Evolutionary conservation across 2,329 filamentous ascomycete genomes (phyloP), one percentile per base, ranked within the genome.

Genomic region (Coniella lustricola): DNA sequence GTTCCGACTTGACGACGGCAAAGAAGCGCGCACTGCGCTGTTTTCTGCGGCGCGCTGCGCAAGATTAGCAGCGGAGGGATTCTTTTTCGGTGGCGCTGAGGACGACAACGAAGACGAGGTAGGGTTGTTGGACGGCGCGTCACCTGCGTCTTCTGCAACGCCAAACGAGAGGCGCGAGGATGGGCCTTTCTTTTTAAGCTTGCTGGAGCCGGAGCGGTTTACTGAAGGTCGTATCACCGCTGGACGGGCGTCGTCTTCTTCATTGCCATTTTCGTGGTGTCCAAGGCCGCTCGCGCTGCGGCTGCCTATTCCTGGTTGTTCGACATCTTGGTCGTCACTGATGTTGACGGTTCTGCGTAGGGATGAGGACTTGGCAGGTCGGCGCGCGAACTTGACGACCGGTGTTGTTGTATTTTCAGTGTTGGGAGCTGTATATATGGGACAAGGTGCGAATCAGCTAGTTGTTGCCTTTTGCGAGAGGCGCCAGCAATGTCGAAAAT

Each of bases 141-240:
- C 72, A 50, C 75, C 74, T 16, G 73, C 72, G 9, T 75, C 75
- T 41, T 76, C 73, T 22, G 72, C 72, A 0, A 79, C 77, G 0
- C 84, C 87, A 62, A 95, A 94, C 0, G 89, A 94, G 18, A 94
- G 73, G 7, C 85, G 80, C 3, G 87, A 75, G 14, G 81, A 57
- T 2, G 72, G 81, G 3, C 85, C 84, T 60, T 87, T 88, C 64
- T 89, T 91, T 64, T 89, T 91, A 50, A 82, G 78, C 48, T 73
- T 78, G 7, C 68, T 57, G 1, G 76, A 77, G 12, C 67, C 68
- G 0, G 72, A 67, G 10, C 74, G 72, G 32, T 67, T 68, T 2
- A 74, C 52, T 0, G 64, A 61, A 1, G 79, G 76, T 1, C 75
- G 71, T 7, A 77, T 63, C 1, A 77, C 75, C 1, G 71, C 66